Base-by-base conservation (phyloP, 225 moss, liverwort and hornwort genomes). In the Bryoerythrophyllum caledonicum region DNA sequence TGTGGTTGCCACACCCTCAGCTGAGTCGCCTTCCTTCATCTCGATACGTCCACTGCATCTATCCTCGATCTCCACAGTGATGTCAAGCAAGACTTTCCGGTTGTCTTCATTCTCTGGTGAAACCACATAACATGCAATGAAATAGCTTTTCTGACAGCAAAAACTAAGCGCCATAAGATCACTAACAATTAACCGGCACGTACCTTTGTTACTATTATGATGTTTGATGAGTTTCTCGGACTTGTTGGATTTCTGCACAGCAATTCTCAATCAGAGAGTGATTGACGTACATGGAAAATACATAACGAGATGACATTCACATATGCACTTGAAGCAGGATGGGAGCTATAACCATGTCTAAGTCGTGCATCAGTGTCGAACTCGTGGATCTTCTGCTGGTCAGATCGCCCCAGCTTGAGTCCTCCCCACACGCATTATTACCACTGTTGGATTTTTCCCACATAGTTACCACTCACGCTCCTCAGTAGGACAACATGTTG, bases 21-120 rank as follows among this genome's bases (percentile, higher is more conserved):
- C 89, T 17, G 96, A 92, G 69, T 96, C 96, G 24, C 96, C 96
- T 79, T 94, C 94, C 75, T 85, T 89, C 92, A 96, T 91, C 25
- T 91, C 83, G 80, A 96, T 91, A 44, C 91, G 86, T 73, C 90
- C 90, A 51, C 83, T 85, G 24, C 81, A 83, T 60, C 96, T 92
- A 87, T 92, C 92, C 74, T 91, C 92, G 61, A 94, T 91, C 83
- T 96, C 94, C 78, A 94, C 96, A 11, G 88, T 90, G 65, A 96
- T 96, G 43, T 84, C 83, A 75, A 94, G 75, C 74, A 96, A 87
- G 71, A 88, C 84, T 76, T 90, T 88, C 72, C 87, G 82, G 66
- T 69, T 27, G 65, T 85, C 81, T 74, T 85, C 88, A 71, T 92
- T 85, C 70, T 86, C 93, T 93, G 85, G 37, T 10, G 35, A 67